Base-by-base conservation (phyloP, 2,329 filamentous ascomycete genomes). In the Amauroascus verrucosus region DNA sequence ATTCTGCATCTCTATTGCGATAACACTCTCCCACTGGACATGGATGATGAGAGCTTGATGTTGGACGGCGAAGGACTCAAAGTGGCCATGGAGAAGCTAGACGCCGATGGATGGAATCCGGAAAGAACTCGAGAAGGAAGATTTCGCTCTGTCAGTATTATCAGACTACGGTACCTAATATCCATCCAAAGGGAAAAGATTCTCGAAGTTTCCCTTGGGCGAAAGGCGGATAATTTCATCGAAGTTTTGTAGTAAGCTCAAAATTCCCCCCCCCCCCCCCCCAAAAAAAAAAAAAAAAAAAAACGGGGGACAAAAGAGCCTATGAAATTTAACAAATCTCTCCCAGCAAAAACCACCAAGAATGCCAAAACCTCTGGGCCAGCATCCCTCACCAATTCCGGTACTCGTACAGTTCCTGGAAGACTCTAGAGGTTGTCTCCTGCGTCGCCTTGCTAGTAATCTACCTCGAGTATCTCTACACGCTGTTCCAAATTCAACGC, bases 1-100 rank as follows among this genome's bases (percentile, higher is more conserved):
- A 60, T 67, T 13, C 61, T 60, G 22, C 60, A 59, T 53, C 58
- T 59, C 28, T 67, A 65, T 53, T 67, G 63, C 53, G 60, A 65
- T 46, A 56, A 60, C 6, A 28, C 43, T 22, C 51, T 61, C 43
- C 64, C 64, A 5, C 56, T 65, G n/a, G 63, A 67, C 33, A 40
- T 67, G 30, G 62, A 61, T 45, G 60, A 64, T 41, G 61, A 64
- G 3, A 60, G 61, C 9, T 57, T 64, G 13, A 51, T 61, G 33
- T 50, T 58, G 0, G 52, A 59, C 22, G 35, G 7, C 6, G 45
- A 45, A 14, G 46, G 43, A 13, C 48, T 58, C 40, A 41, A 59
- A 32, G 44, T 51, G 2, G 56, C 56, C 13, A n/a, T 63, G 1
- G 26, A 33, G 28, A 51, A 54, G 13, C 53, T 63, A 1, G 57